Evolutionary conservation across 164 flowering plant genomes (phyloP).

Genomic region (Chimonanthus praecox): DNA sequence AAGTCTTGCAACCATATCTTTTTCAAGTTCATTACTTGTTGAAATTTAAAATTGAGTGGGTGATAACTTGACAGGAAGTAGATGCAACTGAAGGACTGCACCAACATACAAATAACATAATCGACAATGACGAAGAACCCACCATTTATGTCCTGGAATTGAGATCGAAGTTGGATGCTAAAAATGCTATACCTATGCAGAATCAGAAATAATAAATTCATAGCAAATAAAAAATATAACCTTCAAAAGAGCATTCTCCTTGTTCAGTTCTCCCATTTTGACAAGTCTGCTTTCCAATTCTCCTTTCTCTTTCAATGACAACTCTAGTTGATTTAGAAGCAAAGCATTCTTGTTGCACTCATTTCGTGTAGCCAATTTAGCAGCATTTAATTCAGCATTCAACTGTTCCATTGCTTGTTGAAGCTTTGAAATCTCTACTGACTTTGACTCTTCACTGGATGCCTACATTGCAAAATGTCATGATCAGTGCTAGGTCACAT

Average conservation of each 20-base stretch:
- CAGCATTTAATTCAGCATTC: constrained; percentile 63
- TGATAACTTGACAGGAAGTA: background rate
- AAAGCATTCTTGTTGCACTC: constrained; percentile 64
- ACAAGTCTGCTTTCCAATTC: constrained; percentile 50
- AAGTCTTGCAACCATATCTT: background rate
- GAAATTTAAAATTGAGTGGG: background rate
- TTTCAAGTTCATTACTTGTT: background rate
- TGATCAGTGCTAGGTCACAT: background rate
- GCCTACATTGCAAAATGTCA: constrained; percentile 39
- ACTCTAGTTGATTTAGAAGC: constrained; percentile 58
- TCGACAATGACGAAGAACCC: background rate
- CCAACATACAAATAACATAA: background rate
- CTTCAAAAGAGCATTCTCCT: constrained; percentile 64
- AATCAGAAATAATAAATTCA: too few species aligned
- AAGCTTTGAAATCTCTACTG: constrained; percentile 63
- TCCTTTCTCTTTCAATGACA: constrained; percentile 61
- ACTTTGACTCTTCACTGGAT: constrained; percentile 75
- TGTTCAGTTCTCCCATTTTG: constrained; percentile 48
- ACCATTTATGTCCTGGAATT: background rate
- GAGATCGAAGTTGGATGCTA: too few species aligned
- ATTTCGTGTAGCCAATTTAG: constrained; percentile 55
- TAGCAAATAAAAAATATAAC: constrained; percentile 23
- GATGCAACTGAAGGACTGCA: background rate
- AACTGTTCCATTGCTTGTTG: constrained; percentile 52
- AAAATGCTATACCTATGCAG: background rate